Evolutionary conservation across 805 yeast species (phyloP).

Genomic region (Suhomyces xylopsoci): DNA sequence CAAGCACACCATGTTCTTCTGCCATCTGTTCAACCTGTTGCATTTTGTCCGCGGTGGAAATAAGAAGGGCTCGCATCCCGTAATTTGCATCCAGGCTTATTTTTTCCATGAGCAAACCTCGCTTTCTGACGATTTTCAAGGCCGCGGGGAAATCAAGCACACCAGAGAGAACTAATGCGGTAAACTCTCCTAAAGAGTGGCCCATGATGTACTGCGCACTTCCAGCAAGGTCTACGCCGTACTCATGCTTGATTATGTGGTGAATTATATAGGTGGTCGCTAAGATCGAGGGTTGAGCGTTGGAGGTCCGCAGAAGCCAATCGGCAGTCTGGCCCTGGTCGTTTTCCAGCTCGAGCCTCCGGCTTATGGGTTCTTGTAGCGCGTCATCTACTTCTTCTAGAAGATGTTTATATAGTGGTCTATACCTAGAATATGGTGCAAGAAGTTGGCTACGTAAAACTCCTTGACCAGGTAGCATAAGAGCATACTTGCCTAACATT

Average conservation of each 20-base stretch:
- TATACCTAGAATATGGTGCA: slow-evolving; percentile 14
- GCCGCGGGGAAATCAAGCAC: slow-evolving; percentile 31
- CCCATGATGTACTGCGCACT: slow-evolving; percentile 33
- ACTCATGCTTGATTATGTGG: slow-evolving; percentile 16
- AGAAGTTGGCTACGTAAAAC: slow-evolving; percentile 19
- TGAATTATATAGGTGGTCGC: slow-evolving; percentile 36
- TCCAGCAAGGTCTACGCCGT: slow-evolving; percentile 15
- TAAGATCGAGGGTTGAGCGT: slow-evolving; percentile 56
- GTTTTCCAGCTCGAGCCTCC: slow-evolving; percentile 1
- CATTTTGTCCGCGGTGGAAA: neutral
- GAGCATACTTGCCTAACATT: slow-evolving; percentile 16
- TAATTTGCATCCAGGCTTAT: neutral
- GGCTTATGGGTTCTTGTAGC: slow-evolving; percentile 18
- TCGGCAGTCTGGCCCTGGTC: slow-evolving; percentile 4
- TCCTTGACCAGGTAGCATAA: slow-evolving; percentile 39
- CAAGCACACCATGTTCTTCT: slow-evolving; percentile 30
- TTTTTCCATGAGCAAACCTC: slow-evolving; percentile 45
- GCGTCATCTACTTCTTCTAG: slow-evolving; percentile 20
- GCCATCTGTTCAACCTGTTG: neutral
- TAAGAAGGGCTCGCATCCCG: slow-evolving; percentile 10
- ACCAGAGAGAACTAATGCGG: slow-evolving; percentile 41
- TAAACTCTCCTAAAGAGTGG: slow-evolving; percentile 52
- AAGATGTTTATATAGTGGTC: slow-evolving; percentile 7
- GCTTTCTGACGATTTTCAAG: slow-evolving; percentile 39
- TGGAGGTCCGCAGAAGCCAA: slow-evolving; percentile 33